Base-by-base conservation (phyloP, 148 eudicot genomes). In the Rhododendron henanense region DNA sequence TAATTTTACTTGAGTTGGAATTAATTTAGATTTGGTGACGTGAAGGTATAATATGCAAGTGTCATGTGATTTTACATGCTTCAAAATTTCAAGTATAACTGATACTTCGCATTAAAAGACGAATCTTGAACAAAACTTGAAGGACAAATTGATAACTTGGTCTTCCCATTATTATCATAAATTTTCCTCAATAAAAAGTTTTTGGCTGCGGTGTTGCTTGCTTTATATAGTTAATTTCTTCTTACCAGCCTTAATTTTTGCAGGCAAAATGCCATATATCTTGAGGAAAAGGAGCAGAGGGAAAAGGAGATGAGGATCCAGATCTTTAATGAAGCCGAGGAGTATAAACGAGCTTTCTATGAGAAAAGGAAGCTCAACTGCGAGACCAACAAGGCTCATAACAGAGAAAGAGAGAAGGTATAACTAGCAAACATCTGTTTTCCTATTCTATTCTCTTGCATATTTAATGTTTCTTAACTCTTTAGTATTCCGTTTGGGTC, bases 321-420 rank as follows among this genome's bases (percentile, higher is more conserved):
- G 89, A 94, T 94, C 79, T 84, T 95, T 65, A 84, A 88, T 6
- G 98, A 95, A 91, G 98, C 97, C 23, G 95, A 95, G 10, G 96
- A 94, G 77, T 95, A 85, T 85, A 95, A 91, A 47, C 91, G 85
- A 37, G 82, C 94, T 14, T 95, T 94, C 85, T 89, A 90, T 33
- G 97, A 93, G 90, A 95, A 94, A 87, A 88, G 95, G 87, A 85
- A 85, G 81, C 88, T 88, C 75, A 93, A 92, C 85, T 87, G 89
- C 9, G 97, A 94, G 78, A 74, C 90, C 1, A 92, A 83, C 53
- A 91, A 92, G 87, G 83, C 87, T 23, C 91, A 87, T 78, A 95
- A 94, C 57, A 86, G 98, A 86, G 98, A 95, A 82, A 89, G 97
- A 85, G 97, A 96, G 90, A 96, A 96, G 92, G 98, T 94, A 86